Evolutionary conservation across 2,329 filamentous ascomycete genomes (phyloP).

Genomic region (Paecilomyces fulvus): DNA sequence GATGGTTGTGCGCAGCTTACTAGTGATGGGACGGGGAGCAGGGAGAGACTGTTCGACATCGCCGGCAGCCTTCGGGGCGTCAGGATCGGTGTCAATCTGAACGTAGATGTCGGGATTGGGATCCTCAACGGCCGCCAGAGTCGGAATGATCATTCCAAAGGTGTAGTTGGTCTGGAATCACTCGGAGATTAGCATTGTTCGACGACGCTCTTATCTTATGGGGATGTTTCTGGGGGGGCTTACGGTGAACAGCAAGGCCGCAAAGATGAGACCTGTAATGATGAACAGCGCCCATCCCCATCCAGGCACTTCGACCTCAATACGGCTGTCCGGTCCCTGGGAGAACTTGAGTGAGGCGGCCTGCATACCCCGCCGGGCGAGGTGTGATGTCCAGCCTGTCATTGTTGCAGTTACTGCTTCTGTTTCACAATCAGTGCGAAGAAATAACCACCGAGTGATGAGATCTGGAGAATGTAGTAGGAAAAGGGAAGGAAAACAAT

Average conservation of each 20-base stretch:
- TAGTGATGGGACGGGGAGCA: conserved; percentile 52
- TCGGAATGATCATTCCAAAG: conserved; percentile 51
- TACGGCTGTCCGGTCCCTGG: conserved; percentile 11
- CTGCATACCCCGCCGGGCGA: conserved; percentile 31
- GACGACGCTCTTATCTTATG: not conserved
- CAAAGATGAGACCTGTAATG: conserved; percentile 17
- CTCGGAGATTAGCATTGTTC: not conserved
- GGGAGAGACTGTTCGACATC: conserved; percentile 38
- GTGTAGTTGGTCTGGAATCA: conserved; percentile 45
- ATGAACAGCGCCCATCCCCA: conserved; percentile 20
- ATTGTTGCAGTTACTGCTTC: not conserved
- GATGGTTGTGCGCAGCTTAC: conserved; percentile 50
- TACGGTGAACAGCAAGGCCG: conserved; percentile 19
- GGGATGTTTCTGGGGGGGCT: conserved; percentile 6
- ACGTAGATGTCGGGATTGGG: conserved; percentile 46
- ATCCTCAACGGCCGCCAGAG: conserved; percentile 57
- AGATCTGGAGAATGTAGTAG: not conserved
- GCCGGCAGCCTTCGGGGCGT: conserved; percentile 20
- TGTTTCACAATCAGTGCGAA: not conserved
- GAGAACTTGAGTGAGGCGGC: conserved; percentile 17
- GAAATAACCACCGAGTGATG: not conserved
- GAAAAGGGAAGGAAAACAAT: not conserved
- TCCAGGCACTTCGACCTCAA: conserved; percentile 15
- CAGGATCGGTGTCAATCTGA: conserved; percentile 37
- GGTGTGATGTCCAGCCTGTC: conserved; percentile 8